These are phyloP conservation scores for Typha latifolia DNA, from an alignment of 176 grass and related monocot species.

Conservation along the genomic window DNA sequence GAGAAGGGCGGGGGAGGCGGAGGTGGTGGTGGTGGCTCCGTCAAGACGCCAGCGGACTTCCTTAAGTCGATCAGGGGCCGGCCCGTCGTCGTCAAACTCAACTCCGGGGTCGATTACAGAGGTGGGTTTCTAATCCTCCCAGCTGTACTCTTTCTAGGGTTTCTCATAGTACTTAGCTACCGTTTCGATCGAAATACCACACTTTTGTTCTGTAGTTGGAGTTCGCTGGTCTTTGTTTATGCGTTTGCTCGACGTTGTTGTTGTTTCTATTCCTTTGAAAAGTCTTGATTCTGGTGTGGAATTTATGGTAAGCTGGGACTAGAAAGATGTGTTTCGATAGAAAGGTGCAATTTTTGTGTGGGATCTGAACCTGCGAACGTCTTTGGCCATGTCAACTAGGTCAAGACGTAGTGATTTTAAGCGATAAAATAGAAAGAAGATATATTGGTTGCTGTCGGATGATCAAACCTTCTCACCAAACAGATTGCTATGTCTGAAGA, in stretches of 20 bases:
- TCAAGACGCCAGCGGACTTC: constrained; percentile 88
- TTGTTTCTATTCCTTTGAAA: not conserved
- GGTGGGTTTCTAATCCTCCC: constrained; percentile 23
- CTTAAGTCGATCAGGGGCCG: constrained; percentile 93
- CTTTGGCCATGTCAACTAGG: too few relatives aligned
- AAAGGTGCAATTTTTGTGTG: not conserved
- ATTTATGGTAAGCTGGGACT: not conserved
- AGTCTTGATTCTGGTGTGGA: not conserved
- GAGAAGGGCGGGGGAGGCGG: constrained; percentile 30
- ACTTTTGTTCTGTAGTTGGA: not conserved
- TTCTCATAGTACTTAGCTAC: not conserved
- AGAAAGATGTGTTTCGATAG: not conserved
- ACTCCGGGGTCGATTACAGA: constrained; percentile 93
- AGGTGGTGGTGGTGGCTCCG: constrained; percentile 28
- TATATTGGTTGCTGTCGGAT: too few relatives aligned
- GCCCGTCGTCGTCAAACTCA: constrained; percentile 93
- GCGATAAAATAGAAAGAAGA: too few relatives aligned
- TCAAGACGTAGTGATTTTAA: too few relatives aligned
- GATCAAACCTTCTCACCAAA: too few relatives aligned
- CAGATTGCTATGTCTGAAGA: too few relatives aligned
- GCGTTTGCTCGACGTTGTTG: not conserved
- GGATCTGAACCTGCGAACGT: not conserved
- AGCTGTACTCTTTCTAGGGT: not conserved
- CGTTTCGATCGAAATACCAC: not conserved
- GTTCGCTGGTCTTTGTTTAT: not conserved